A percentile compares a stretch with the other conserved stretches of the same genome.
These are phyloP conservation scores for Salvia splendens DNA, from an alignment of 257 asterid genomes.

Conservation along the genomic window DNA sequence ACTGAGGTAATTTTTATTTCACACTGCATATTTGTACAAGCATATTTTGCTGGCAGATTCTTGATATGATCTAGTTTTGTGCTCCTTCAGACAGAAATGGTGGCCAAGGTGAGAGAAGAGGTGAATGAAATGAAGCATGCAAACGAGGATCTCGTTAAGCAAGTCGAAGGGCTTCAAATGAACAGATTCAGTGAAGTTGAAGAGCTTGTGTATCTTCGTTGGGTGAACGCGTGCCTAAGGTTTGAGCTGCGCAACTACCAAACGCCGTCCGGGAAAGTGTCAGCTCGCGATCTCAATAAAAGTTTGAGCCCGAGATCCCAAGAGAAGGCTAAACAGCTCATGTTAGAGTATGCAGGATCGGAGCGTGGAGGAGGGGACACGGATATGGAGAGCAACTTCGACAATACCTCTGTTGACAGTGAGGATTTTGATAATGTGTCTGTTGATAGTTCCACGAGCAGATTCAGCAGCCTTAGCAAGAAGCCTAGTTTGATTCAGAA, in stretches of 20 bases:
- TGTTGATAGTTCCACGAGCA: slow-evolving; percentile 69
- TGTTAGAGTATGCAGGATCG: slow-evolving; percentile 91
- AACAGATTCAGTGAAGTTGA: slow-evolving; percentile 96
- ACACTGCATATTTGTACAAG: neutral
- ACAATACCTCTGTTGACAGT: slow-evolving; percentile 81
- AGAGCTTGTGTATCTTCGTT: slow-evolving; percentile 96
- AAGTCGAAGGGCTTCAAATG: slow-evolving; percentile 97
- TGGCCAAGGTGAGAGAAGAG: slow-evolving; percentile 77
- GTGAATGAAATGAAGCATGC: slow-evolving; percentile 60
- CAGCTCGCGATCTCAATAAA: slow-evolving; percentile 84
- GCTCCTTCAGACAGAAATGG: slow-evolving; percentile 75
- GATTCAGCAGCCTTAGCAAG: slow-evolving; percentile 67
- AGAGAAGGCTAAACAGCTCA: slow-evolving; percentile 81
- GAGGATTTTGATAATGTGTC: slow-evolving; percentile 83
- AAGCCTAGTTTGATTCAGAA: slow-evolving; percentile 80
- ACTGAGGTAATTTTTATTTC: slow-evolving; percentile 62
- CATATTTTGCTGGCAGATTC: neutral
- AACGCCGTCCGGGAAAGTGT: slow-evolving; percentile 69
- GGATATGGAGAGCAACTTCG: slow-evolving; percentile 85
- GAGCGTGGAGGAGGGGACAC: slow-evolving; percentile 97
- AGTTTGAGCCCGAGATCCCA: slow-evolving; percentile 89
- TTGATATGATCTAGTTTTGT: slow-evolving; percentile 32
- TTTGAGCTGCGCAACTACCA: slow-evolving; percentile 87
- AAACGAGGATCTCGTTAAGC: slow-evolving; percentile 85
- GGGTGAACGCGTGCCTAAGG: slow-evolving; percentile 95